Evolutionary conservation across 2,329 filamentous ascomycete species (phyloP), one percentile per base, ranked within the genome.

Genomic region (Nectriaceae sp.): DNA sequence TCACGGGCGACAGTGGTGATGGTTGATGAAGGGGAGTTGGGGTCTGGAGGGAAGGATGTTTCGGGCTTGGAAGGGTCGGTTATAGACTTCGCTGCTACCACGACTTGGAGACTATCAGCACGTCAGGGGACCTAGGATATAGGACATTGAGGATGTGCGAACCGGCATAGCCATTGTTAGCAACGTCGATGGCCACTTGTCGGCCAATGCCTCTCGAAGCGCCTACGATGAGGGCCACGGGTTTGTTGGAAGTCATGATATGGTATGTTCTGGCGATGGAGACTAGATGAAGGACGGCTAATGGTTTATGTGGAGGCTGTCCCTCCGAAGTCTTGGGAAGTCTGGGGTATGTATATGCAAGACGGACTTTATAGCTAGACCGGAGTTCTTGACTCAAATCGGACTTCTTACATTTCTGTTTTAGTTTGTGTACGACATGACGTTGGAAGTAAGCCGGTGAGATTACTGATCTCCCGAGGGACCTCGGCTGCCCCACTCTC

Each of bases 161-260:
- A 89, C 89, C 87, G 45, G 78, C 74, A 64, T 92, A 93, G 31
- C 83, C 85, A 55, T 84, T 78, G 58, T 74, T 82, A 6, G 89
- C 87, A 3, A 95, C 75, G 63, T 90, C 87, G 59, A 95, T 79
- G 47, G 90, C 89, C 33, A 94, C 76, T 66, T 94, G 89, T 35
- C 89, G 77, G 39, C 90, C 90, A 54, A 95, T 93, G 31, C 90
- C 90, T 52, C 90, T 75, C 0, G 88, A 92, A 2, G 87, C 88
- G 33, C 89, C 89, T 18, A 92, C 78, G 4, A 93, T 75, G 18
- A 92, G 75, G 18, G 87, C 88, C 5, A 91, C 87, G 53, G 75
- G 75, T 47, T 75, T 67, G 16, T 73, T 63, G 11, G 52, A 33
- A 20, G 54, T 21, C 59, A 61, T 62, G 24, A 13, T 29, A n/a